These are phyloP conservation scores for Aspergillus texensis DNA, from an alignment of 2,329 filamentous ascomycete genomes.

Conservation along the genomic window DNA sequence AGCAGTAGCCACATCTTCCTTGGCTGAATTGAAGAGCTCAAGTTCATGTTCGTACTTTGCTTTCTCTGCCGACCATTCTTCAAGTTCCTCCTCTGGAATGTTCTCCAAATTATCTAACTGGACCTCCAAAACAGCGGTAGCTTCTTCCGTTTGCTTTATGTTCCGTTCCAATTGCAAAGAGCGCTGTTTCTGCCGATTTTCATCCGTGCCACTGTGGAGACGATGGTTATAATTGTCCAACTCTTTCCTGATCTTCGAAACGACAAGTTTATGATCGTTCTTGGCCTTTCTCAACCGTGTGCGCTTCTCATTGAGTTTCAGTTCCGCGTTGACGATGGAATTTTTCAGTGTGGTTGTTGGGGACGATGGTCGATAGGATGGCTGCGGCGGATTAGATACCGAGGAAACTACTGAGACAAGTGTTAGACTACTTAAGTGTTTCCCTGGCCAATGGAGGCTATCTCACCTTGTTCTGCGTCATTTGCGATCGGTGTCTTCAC, in stretches of 20 bases:
- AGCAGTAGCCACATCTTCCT: slow-evolving; percentile 53
- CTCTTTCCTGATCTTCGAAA: slow-evolving; percentile 63
- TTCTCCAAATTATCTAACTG: slow-evolving; percentile 59
- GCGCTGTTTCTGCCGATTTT: slow-evolving; percentile 64
- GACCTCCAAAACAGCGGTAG: slow-evolving; percentile 55
- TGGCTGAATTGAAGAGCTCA: slow-evolving; percentile 53
- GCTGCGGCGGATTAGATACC: slow-evolving; percentile 55
- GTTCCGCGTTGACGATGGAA: slow-evolving; percentile 64
- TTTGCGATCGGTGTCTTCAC: slow-evolving; percentile 64
- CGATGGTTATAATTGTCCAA: slow-evolving; percentile 61
- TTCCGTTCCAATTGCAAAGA: slow-evolving; percentile 64
- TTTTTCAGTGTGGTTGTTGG: slow-evolving; percentile 67
- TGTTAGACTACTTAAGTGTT: slow-evolving; percentile 3
- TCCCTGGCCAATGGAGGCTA: neutral
- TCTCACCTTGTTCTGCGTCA: slow-evolving; percentile 60
- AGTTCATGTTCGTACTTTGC: slow-evolving; percentile 57
- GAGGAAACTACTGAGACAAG: slow-evolving; percentile 33
- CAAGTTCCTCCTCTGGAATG: slow-evolving; percentile 59
- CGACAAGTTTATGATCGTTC: slow-evolving; percentile 62
- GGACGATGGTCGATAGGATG: slow-evolving; percentile 63
- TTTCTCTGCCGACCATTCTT: slow-evolving; percentile 57
- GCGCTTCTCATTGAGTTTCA: slow-evolving; percentile 61
- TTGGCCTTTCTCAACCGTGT: slow-evolving; percentile 61
- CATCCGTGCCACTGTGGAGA: slow-evolving; percentile 61
- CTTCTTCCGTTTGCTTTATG: slow-evolving; percentile 65